Evolutionary conservation across 441 rosid genomes (phyloP), one percentile per base, ranked within the genome.

Genomic region (Hura crepitans): DNA sequence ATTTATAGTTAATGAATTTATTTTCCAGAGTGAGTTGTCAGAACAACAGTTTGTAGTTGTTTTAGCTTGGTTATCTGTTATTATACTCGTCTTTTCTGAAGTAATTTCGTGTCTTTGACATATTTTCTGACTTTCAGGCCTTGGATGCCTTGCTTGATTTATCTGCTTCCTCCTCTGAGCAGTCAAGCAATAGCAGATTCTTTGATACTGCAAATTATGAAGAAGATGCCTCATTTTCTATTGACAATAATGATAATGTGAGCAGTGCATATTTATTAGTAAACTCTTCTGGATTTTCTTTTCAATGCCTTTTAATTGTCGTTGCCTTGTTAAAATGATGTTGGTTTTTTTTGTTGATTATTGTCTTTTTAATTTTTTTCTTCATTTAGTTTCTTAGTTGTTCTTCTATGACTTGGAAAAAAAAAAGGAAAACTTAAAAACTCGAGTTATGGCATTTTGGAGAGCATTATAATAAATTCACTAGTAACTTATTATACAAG

Each of bases 81-180:
- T 18, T 42, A 10, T 71, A 30, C 42, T 14, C 65, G 17, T 15
- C 30, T 43, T 66, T 43, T 37, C 0, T 39, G 28, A 39, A 43
- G 25, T 35, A 33, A 42, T 42, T 10, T 42, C 2, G 1, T 42
- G 46, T 47, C 30, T 54, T 17, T 55, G 47, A 49, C n/a, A 42
- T 57, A 69, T 20, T 49, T 68, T 66, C 46, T 35, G 18, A 42
- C 55, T 71, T 71, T 37, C 85, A 92, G 95, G 96, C 98, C 39
- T 75, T 87, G 85, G 85, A 86, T 75, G 75, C 72, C 22, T 81
- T 92, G 79, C 89, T 90, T 72, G 89, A 82, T 77, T 78, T 89
- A 71, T 87, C 89, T 70, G 67, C 84, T 78, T 74, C 87, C 60
- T 80, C 89, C 55, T 58, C 54, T 46, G 85, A 85, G 71, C 79